Evolutionary conservation across 2,329 filamentous ascomycete species (phyloP).

Genomic region (Colletotrichum neosansevieriae): DNA sequence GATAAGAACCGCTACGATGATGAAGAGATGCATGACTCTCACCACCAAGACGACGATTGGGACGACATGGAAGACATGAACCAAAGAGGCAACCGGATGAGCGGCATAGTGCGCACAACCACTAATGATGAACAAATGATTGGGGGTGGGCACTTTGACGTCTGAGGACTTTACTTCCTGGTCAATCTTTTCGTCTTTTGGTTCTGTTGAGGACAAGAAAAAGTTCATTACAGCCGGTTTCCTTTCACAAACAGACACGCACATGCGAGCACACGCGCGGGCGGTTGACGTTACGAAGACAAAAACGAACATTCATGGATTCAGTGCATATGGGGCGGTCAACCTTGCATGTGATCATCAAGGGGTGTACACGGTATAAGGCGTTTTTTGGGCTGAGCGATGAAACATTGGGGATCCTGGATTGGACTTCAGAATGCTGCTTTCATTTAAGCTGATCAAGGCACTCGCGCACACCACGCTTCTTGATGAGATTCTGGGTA

Average conservation of each 20-base stretch:
- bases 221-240: slow-evolving; percentile 26
- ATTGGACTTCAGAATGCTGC: slow-evolving; percentile 36
- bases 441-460: slow-evolving; percentile 35
- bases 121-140: slow-evolving; percentile 73
- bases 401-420: slow-evolving; percentile 34
- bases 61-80: slow-evolving; percentile 69
- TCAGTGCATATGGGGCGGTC: slow-evolving; percentile 41
- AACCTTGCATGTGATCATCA: slow-evolving; percentile 40
- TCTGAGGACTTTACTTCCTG: slow-evolving; percentile 54
- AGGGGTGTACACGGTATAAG: slow-evolving; percentile 37
- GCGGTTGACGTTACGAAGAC: slow-evolving; percentile 35
- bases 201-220: slow-evolving; percentile 33
- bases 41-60: slow-evolving; percentile 62
- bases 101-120: slow-evolving; percentile 69
- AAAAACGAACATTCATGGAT: slow-evolving; percentile 41
- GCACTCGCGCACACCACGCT: slow-evolving; percentile 25
- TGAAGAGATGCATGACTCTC: slow-evolving; percentile 72
- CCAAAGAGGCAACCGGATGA: slow-evolving; percentile 70
- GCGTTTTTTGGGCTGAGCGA: slow-evolving; percentile 39
- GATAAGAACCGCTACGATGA: slow-evolving; percentile 61
- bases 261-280: background rate
- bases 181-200: slow-evolving; percentile 16
- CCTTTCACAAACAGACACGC: slow-evolving; percentile 14
- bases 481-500: slow-evolving; percentile 22
- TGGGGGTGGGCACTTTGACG: slow-evolving; percentile 72